Evolutionary conservation across 441 rosid genomes (phyloP).

Genomic region (Rhodomyrtus psidioides): DNA sequence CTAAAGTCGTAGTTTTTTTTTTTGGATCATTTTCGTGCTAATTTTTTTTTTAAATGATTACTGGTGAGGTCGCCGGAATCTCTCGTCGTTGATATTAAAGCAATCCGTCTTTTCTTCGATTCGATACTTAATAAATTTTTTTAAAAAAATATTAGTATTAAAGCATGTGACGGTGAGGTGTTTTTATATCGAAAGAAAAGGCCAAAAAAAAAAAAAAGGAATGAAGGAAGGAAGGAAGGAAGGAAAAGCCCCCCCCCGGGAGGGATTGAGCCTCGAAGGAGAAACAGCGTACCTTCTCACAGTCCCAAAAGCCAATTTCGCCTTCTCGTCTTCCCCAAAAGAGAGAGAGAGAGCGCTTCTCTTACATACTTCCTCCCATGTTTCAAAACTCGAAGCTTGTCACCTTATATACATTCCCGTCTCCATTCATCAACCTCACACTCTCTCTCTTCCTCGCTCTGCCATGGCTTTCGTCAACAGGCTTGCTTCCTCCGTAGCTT

Average conservation of each 20-base stretch:
- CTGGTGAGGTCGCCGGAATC: too few relatives aligned
- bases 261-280: background rate
- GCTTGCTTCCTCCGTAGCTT: conserved; percentile 11
- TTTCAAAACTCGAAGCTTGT: background rate
- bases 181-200: background rate
- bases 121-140: too few relatives aligned
- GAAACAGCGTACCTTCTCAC: background rate
- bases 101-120: too few relatives aligned
- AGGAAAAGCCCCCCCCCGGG: background rate
- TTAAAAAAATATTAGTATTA: too few relatives aligned
- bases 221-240: too few relatives aligned
- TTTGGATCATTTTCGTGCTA: too few relatives aligned
- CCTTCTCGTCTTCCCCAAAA: conserved; percentile 13
- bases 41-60: too few relatives aligned
- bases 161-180: too few relatives aligned
- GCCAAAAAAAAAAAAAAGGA: too few relatives aligned
- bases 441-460: background rate
- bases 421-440: background rate
- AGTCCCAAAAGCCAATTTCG: conserved; percentile 9
- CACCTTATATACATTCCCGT: background rate
- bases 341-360: background rate
- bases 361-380: background rate
- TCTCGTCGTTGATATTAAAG: too few relatives aligned
- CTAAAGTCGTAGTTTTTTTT: too few relatives aligned
- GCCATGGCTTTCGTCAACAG: conserved; percentile 41